Evolutionary conservation across 2,329 filamentous ascomycete species (phyloP), one percentile per base, ranked within the genome.

Genomic region (Pezizomycotina sp.): DNA sequence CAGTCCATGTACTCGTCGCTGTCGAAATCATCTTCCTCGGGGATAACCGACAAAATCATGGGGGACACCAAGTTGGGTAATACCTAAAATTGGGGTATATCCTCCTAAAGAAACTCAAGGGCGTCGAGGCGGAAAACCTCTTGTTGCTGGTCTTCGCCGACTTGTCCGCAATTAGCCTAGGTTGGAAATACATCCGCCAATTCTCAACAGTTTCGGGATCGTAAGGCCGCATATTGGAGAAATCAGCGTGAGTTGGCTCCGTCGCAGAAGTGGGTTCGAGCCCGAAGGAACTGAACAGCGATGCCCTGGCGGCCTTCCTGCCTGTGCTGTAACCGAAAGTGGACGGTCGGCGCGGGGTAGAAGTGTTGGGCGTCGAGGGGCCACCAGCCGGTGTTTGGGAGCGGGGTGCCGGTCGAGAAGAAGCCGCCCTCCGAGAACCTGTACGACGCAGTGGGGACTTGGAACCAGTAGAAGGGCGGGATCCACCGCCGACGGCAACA

Each of bases 251-350:
- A n/a, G n/a, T n/a, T n/a, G n/a, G n/a, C n/a, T n/a, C n/a, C n/a
- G n/a, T n/a, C n/a, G n/a, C n/a, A n/a, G n/a, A n/a, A n/a, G n/a
- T n/a, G n/a, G n/a, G n/a, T n/a, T n/a, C n/a, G n/a, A n/a, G n/a
- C n/a, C n/a, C n/a, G n/a, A n/a, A n/a, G n/a, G n/a, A n/a, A n/a
- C n/a, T n/a, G n/a, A n/a, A n/a, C n/a, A n/a, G n/a, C n/a, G n/a
- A n/a, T n/a, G n/a, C n/a, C n/a, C n/a, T n/a, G n/a, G n/a, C n/a
- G n/a, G n/a, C n/a, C n/a, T n/a, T n/a, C n/a, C n/a, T n/a, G n/a
- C n/a, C n/a, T n/a, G n/a, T n/a, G n/a, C 41, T 44, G 36, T 37
- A 40, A 24, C 40, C 36, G 29, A 44, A 44, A 2, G 41, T 39
- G 18, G 40, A 44, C 14, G 41, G 41, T 9, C 39, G 41, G 26